Conservation (phyloP, 2,329 filamentous ascomycete species). For the Cytospora piceicola region DNA sequence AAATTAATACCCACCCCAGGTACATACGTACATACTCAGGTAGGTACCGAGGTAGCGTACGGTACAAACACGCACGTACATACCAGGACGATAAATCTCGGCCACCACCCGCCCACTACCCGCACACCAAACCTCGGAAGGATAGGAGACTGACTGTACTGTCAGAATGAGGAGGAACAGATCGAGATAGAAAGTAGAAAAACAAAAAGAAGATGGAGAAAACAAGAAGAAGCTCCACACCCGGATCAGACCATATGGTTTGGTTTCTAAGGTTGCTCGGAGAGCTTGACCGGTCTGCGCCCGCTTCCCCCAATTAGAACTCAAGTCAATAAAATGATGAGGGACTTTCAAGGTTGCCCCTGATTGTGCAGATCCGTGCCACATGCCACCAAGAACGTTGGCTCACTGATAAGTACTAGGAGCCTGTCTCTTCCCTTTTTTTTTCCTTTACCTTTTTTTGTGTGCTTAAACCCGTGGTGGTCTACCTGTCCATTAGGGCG, state of each 20-base stretch:
- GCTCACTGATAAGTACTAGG: too few species aligned
- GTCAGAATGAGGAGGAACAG: not conserved
- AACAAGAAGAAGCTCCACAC: not conserved
- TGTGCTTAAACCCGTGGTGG: too few species aligned
- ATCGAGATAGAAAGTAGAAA: not conserved
- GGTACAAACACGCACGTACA: too few species aligned
- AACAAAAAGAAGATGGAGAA: not conserved
- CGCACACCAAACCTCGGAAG: not conserved
- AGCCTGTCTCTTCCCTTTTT: too few species aligned
- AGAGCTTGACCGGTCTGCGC: slow-evolving; percentile 7
- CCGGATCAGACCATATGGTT: not conserved
- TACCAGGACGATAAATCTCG: not conserved
- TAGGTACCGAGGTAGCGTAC: not conserved
- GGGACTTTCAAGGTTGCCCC: not conserved
- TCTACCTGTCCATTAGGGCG: too few species aligned
- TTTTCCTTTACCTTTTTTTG: too few species aligned
- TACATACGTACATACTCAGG: not conserved
- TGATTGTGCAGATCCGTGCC: slow-evolving; percentile 18
- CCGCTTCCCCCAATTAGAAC: not conserved
- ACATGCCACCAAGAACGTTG: not conserved
- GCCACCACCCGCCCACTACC: not conserved
- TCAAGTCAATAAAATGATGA: not conserved
- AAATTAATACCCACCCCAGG: not conserved
- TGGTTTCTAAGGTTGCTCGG: not conserved
- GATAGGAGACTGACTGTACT: too few species aligned